These are phyloP conservation scores for Xerocomellus intermedius DNA, from an alignment of 768 basidiomycete species.

Conservation along the genomic window DNA sequence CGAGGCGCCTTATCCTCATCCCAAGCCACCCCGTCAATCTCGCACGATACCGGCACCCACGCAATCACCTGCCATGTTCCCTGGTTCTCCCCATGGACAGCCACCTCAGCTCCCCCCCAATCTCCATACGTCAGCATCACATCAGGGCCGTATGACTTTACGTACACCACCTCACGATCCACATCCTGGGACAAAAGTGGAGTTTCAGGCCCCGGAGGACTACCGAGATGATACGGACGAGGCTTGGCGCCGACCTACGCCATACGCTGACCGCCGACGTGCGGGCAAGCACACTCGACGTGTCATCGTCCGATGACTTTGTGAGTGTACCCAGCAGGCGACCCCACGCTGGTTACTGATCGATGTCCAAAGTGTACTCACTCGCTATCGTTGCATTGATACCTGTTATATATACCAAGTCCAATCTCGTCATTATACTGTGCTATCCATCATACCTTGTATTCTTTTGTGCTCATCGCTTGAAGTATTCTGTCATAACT, in stretches of 20 bases:
- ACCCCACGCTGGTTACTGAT: background rate
- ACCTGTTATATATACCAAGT: constrained; percentile 22
- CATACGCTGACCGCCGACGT: constrained; percentile 68
- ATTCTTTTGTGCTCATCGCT: constrained; percentile 14
- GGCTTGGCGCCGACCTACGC: constrained; percentile 69
- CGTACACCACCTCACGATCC: constrained; percentile 50
- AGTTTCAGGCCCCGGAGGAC: constrained; percentile 43
- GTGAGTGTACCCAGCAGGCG: background rate
- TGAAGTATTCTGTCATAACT: constrained; percentile 16
- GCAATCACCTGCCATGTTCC: constrained; percentile 29
- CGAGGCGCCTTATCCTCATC: constrained; percentile 36
- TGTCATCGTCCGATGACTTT: constrained; percentile 52
- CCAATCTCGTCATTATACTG: constrained; percentile 17
- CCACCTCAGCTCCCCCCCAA: constrained; percentile 34
- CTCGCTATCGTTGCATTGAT: constrained; percentile 19
- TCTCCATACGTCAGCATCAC: constrained; percentile 30
- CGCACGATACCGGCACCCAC: constrained; percentile 22
- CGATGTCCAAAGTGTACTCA: background rate
- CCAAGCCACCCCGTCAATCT: constrained; percentile 33
- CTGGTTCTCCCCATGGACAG: constrained; percentile 33
- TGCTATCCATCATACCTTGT: constrained; percentile 23
- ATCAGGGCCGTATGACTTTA: constrained; percentile 29
- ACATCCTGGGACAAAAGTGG: constrained; percentile 31
- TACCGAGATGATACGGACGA: constrained; percentile 62
- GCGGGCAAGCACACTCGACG: constrained; percentile 80